Percentiles rank a stretch among this genome's conserved stretches.
Conservation (phyloP, 2,329 filamentous ascomycete genomes). For the Fusarium pseudograminearum region DNA sequence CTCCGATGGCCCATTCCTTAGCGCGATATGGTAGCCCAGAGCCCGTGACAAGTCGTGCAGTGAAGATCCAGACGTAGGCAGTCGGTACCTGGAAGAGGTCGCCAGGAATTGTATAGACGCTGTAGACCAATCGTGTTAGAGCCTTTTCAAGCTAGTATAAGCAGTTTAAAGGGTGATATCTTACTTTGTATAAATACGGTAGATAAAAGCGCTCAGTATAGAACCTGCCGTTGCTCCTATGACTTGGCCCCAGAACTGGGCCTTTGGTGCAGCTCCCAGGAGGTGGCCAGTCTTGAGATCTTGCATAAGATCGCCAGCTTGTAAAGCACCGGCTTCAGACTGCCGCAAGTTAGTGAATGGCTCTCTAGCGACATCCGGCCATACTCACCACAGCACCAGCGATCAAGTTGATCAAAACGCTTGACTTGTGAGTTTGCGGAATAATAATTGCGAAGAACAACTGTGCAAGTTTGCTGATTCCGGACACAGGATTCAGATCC, state of each 20-base stretch:
- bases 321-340: conserved; percentile 75
- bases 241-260: conserved; percentile 96
- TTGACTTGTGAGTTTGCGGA: conserved; percentile 81
- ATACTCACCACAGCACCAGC: conserved; percentile 80
- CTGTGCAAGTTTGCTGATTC: conserved; percentile 96
- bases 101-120: conserved; percentile 88
- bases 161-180: conserved; percentile 31
- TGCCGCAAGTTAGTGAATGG: conserved; percentile 33
- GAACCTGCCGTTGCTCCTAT: conserved; percentile 90
- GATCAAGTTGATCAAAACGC: conserved; percentile 94
- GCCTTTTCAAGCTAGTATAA: background rate
- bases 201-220: conserved; percentile 86
- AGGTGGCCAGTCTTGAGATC: conserved; percentile 97
- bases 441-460: conserved; percentile 94
- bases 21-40: conserved; percentile 88
- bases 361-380: background rate
- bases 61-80: conserved; percentile 97
- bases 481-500: conserved; percentile 94
- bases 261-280: conserved; percentile 89
- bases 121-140: conserved; percentile 47
- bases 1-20: conserved; percentile 79
- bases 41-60: conserved; percentile 90
- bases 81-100: conserved; percentile 94
- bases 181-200: conserved; percentile 82
- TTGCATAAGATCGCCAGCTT: conserved; percentile 96